Evolutionary conservation across 2,329 filamentous ascomycete species (phyloP).

Genomic region (Hymenoscyphus fructigenus): DNA sequence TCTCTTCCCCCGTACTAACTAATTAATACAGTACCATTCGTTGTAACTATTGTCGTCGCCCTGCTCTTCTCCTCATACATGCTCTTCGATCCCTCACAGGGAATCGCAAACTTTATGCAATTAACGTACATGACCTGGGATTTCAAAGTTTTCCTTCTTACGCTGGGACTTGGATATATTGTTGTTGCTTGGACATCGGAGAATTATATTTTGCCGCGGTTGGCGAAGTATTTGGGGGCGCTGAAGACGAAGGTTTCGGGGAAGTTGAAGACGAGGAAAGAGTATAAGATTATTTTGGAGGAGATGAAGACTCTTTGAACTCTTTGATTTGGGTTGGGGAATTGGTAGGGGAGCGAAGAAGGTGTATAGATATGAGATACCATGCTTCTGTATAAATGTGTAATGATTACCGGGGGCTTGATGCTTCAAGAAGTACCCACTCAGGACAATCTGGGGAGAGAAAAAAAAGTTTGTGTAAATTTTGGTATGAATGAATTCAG

Average conservation of each 20-base stretch:
- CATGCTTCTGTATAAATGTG: too few relatives aligned
- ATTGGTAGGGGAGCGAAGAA: not conserved
- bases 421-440: too few relatives aligned
- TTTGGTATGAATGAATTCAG: too few relatives aligned
- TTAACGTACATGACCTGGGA: constrained; percentile 71
- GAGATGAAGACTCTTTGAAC: constrained; percentile 48
- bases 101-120: constrained; percentile 77
- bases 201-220: constrained; percentile 62
- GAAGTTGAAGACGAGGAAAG: constrained; percentile 74
- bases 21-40: constrained; percentile 68
- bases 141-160: constrained; percentile 73
- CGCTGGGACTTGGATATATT: constrained; percentile 69
- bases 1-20: not conserved
- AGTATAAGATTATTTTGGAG: constrained; percentile 80
- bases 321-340: not conserved
- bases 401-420: too few relatives aligned
- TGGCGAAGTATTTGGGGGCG: constrained; percentile 68
- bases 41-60: constrained; percentile 70
- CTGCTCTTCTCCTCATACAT: constrained; percentile 73
- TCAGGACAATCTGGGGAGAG: too few relatives aligned
- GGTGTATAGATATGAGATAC: not conserved
- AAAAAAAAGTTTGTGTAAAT: too few relatives aligned
- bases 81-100: constrained; percentile 70
- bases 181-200: constrained; percentile 70
- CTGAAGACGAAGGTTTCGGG: constrained; percentile 57